These are phyloP conservation scores for Entomortierella beljakovae DNA, from an alignment of 192 early-diverging fungal species.

Conservation along the genomic window DNA sequence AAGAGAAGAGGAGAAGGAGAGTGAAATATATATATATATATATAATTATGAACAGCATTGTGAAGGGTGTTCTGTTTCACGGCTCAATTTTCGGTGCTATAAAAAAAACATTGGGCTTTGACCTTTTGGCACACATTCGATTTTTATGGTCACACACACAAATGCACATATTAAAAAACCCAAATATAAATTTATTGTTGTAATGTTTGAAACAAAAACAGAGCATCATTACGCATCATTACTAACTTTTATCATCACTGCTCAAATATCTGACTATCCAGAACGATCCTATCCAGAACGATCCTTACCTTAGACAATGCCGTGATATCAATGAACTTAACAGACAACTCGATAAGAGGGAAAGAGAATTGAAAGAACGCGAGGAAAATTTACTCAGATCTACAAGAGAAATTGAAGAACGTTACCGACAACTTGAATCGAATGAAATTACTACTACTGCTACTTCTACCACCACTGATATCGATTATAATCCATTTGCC, in stretches of 20 bases:
- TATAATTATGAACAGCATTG: too few species aligned
- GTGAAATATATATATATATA: too few species aligned
- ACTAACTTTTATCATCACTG: too few species aligned
- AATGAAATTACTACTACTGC: background rate
- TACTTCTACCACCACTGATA: conserved; percentile 7
- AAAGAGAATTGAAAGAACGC: conserved; percentile 26
- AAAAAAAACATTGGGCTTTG: background rate
- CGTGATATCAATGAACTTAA: conserved; percentile 24
- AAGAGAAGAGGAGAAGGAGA: too few species aligned
- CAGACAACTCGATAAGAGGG: conserved; percentile 29
- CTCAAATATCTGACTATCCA: background rate
- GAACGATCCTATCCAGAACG: background rate
- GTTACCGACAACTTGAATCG: conserved; percentile 15
- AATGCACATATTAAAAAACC: background rate
- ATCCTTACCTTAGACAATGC: conserved; percentile 13
- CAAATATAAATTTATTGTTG: background rate
- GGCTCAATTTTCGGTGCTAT: too few species aligned
- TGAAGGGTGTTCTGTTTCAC: too few species aligned
- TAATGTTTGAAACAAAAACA: background rate
- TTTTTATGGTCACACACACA: background rate
- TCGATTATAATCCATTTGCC: conserved; percentile 37
- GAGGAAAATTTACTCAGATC: conserved; percentile 19
- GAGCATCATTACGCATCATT: too few species aligned
- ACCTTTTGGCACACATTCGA: background rate
- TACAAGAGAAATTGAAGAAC: conserved; percentile 15